phyloP scores from a whole-genome alignment of 2,329 filamentous ascomycete genomes.

The Cordyceps cateniannulata region DNA sequence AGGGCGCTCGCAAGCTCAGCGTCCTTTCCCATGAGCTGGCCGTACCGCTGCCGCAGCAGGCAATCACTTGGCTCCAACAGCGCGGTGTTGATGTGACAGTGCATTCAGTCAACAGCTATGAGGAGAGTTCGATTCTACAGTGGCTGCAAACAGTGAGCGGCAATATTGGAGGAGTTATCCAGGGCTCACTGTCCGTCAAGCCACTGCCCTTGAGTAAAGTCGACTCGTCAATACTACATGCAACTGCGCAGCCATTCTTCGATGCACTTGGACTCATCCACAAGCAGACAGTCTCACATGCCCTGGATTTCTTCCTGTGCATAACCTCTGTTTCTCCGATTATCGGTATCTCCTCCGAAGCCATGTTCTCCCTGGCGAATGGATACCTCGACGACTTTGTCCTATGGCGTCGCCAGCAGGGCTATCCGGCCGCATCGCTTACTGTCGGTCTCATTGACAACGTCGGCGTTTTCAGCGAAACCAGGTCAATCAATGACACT shows the following conservation, averaged over 20 bases:
- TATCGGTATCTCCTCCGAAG: neutral
- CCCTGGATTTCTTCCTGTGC: neutral
- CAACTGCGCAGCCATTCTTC: neutral
- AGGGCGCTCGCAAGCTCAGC: neutral
- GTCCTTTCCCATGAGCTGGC: neutral
- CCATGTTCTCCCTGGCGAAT: neutral
- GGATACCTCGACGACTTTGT: slow-evolving; percentile 1
- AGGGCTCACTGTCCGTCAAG: neutral
- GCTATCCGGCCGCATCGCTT: neutral
- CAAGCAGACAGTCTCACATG: neutral
- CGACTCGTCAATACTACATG: neutral
- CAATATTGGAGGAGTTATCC: neutral
- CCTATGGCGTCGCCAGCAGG: neutral
- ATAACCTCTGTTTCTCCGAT: neutral
- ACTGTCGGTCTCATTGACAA: neutral
- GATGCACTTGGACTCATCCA: neutral
- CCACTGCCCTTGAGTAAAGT: neutral
- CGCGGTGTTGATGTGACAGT: neutral
- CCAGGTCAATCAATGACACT: neutral
- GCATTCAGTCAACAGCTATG: neutral
- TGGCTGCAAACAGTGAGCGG: neutral
- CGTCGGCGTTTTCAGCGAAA: neutral
- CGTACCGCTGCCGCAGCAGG: neutral
- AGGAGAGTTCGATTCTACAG: neutral
- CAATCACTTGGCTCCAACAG: neutral